Evolutionary conservation across 176 grass and related monocot genomes (phyloP), one percentile per base, ranked within the genome.

Genomic region (Aechmea fasciata): DNA sequence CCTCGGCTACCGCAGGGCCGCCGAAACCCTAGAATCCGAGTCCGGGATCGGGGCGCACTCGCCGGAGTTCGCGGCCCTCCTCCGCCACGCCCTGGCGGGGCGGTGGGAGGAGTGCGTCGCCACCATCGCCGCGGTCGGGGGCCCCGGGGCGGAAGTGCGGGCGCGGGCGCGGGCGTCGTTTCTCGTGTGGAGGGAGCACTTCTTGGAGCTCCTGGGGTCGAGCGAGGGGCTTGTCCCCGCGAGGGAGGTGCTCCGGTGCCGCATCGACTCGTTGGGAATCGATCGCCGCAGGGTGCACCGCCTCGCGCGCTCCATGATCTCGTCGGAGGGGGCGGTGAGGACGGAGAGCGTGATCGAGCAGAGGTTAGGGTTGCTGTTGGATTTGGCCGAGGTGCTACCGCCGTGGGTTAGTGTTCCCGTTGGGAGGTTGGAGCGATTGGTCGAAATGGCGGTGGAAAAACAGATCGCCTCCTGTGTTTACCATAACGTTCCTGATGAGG

Each of bases 391-490:
- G 84, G 77, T 85, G 24, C 54, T 99, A 29, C 94, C 89, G 12
- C 72, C 87, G 12, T 87, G 65, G 84, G 81, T 99, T 48, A 78
- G 83, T 47, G 74, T 87, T 50, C 84, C 94, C 10, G 74, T 48
- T 18, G 84, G 84, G 29, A 76, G 87, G 69, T 71, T 99, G 50
- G 94, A 93, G 23, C 79, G 80, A 78, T 70, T 99, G 65, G 84
- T 93, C 63, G 94, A 99, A 72, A 88, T 55, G 29, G 82, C 72
- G 1, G 64, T 99, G 83, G 66, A 87, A 17, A 68, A 77, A 33
- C 89, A 99, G 76, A 82, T 87, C n/a, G 55, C 65, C 3, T 88
- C 94, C 1, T 99, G 94, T 52, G 49, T 87, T 65, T 99, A 90
- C 71, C 94, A 99, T 71, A 99, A 93, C 69, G 69, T 79, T 55